phyloP scores from a whole-genome alignment of 257 asterid genomes.

The Verbascum thapsus region DNA sequence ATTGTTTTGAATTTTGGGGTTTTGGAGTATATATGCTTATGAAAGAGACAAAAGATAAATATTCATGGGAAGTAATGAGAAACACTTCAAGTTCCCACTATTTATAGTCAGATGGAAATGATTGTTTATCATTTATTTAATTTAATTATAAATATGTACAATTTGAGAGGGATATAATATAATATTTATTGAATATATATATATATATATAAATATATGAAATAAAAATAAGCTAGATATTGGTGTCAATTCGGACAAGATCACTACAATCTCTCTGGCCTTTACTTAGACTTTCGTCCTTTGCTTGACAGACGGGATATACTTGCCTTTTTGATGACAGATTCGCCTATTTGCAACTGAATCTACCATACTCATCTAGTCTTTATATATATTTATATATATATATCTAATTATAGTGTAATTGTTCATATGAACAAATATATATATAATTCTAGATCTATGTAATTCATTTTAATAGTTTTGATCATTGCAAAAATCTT shows the following conservation, averaged over 20 bases:
- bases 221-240: slow-evolving; percentile 24
- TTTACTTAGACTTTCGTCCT: slow-evolving; percentile 18
- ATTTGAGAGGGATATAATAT: no score
- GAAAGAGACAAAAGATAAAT: slow-evolving; percentile 10
- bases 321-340: slow-evolving; percentile 20
- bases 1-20: not conserved
- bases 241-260: slow-evolving; percentile 54
- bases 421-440: no score
- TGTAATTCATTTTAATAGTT: no score
- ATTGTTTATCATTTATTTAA: slow-evolving; percentile 13
- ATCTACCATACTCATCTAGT: no score
- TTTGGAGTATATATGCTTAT: not conserved
- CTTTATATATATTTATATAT: no score
- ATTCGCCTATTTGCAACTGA: not conserved
- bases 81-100: slow-evolving; percentile 35
- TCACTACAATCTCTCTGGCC: slow-evolving; percentile 43
- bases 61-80: slow-evolving; percentile 15
- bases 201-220: no score
- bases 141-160: no score
- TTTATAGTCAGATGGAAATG: slow-evolving; percentile 36
- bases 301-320: slow-evolving; percentile 45
- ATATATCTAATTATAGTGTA: no score
- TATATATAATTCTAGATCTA: no score
- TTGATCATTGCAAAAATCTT: no score
- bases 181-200: no score